phyloP scores from a whole-genome alignment of 2,329 filamentous ascomycete species.

The Aspergillus sp. region DNA sequence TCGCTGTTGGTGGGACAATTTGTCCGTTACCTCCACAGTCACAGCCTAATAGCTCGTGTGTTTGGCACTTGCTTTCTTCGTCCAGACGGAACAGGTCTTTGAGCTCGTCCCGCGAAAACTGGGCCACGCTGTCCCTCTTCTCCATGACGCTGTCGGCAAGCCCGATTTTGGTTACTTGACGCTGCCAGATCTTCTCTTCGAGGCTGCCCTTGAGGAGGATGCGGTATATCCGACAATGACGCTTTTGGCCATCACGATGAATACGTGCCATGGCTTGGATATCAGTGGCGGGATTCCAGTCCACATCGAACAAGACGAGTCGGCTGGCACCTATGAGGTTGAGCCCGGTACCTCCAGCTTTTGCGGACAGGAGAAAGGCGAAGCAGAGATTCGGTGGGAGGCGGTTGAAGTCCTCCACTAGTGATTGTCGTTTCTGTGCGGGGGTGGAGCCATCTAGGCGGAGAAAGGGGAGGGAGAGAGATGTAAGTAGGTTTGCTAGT shows the following conservation, averaged over 20 bases:
- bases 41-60: slow-evolving; percentile 68
- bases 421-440: slow-evolving; percentile 62
- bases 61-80: slow-evolving; percentile 62
- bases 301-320: slow-evolving; percentile 70
- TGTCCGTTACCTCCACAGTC: slow-evolving; percentile 59
- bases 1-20: background rate
- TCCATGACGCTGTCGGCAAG: slow-evolving; percentile 72
- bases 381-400: slow-evolving; percentile 59
- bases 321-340: slow-evolving; percentile 72
- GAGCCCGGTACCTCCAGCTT: slow-evolving; percentile 69
- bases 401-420: slow-evolving; percentile 71
- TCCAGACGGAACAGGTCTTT: slow-evolving; percentile 68
- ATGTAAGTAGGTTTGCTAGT: slow-evolving; percentile 62
- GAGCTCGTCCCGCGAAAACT: slow-evolving; percentile 67
- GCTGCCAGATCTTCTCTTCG: slow-evolving; percentile 75
- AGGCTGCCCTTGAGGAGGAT: slow-evolving; percentile 68
- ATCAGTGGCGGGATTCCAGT: slow-evolving; percentile 76
- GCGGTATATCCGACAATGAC: slow-evolving; percentile 68
- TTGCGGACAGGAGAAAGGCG: slow-evolving; percentile 71
- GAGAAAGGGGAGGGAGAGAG: slow-evolving; percentile 63
- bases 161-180: slow-evolving; percentile 70
- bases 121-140: slow-evolving; percentile 59
- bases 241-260: slow-evolving; percentile 70
- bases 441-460: slow-evolving; percentile 70
- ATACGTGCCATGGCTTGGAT: slow-evolving; percentile 75